A percentile compares a stretch with the other conserved stretches of the same genome.
These are phyloP conservation scores for Cryphonectria nitschkei DNA, from an alignment of 2,329 filamentous ascomycete genomes.

Conservation along the genomic window DNA sequence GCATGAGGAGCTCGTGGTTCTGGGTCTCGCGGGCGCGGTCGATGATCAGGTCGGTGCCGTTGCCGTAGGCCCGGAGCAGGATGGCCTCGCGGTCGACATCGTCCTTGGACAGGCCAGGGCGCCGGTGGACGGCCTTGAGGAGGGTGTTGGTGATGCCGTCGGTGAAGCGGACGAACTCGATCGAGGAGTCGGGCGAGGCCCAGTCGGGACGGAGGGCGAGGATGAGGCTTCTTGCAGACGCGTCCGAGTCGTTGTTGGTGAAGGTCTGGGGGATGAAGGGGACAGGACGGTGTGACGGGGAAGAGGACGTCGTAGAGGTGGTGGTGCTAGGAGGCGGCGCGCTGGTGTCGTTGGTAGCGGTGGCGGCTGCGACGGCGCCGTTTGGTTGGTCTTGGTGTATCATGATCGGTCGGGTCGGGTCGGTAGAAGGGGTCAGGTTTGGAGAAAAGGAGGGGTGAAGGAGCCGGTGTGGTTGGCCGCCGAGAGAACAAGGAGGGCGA, in stretches of 20 bases:
- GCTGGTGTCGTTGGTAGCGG: slow-evolving; percentile 43
- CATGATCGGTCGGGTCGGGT: neutral
- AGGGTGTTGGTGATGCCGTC: slow-evolving; percentile 98
- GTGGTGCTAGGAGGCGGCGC: slow-evolving; percentile 34
- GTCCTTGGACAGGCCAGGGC: slow-evolving; percentile 69
- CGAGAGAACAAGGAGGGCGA: neutral
- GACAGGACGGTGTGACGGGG: slow-evolving; percentile 38
- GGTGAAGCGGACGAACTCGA: slow-evolving; percentile 90
- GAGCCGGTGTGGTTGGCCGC: neutral
- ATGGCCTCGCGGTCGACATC: slow-evolving; percentile 84
- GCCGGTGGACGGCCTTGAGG: slow-evolving; percentile 74
- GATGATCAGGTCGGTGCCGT: slow-evolving; percentile 92
- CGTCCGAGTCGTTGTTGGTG: slow-evolving; percentile 72
- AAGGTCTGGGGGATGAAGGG: slow-evolving; percentile 77
- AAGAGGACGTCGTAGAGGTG: neutral
- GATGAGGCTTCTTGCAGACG: slow-evolving; percentile 79
- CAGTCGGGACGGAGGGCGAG: slow-evolving; percentile 82
- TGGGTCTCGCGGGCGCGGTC: slow-evolving; percentile 84
- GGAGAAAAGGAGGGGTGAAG: neutral
- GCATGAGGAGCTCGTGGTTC: slow-evolving; percentile 85
- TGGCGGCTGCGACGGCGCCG: neutral
- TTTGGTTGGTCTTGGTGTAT: neutral
- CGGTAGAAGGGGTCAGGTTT: neutral
- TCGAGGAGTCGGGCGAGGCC: slow-evolving; percentile 61
- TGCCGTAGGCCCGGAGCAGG: slow-evolving; percentile 89